Base-by-base conservation (phyloP, 768 basidiomycete species). In the Boletus fagicola region DNA sequence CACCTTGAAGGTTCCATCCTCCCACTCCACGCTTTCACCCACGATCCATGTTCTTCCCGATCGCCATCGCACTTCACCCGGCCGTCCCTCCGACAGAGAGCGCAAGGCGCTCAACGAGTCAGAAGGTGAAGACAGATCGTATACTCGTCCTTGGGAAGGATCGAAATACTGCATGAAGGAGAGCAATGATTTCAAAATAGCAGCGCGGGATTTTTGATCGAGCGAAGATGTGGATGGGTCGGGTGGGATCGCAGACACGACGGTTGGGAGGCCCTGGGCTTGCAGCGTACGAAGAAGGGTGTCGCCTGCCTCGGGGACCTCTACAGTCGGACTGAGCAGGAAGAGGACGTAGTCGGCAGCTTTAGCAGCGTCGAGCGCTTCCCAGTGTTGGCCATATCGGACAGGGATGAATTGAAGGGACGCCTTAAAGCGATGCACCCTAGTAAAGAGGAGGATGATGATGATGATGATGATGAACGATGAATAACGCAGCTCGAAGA, bases 111-210 rank as follows among this genome's bases (percentile, higher is more conserved):
- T 92, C 16, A 90, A 70, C 11, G 82, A 75, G 64, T 96, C 94
- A 5, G 88, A 78, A 24, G 78, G 65, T 1, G 74, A 71, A 53
- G 84, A 78, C 46, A 93, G 72, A 72, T 94, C 92, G 66, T 86
- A 90, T 0, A 98, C 79, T 35, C 87, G 81, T 9, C 80, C 75
- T 65, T 94, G 88, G 24, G 81, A 78, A 2, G 96, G 96, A 58
- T 92, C 90, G 72, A 98, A 99, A 74, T 98, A 98, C 61, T 88
- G 87, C 56, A 95, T 86, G 77, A 98, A 99, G 11, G 94, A 97
- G 10, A 96, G 80, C 5, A 98, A 79, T 1, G 94, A 97, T 75
- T 92, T 94, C 54, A 92, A 75, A 47, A 94, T 81, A 18, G 83
- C 83, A 2, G 83, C 65, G 31, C 83, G 84, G 33, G 83, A 75